Percentiles rank a stretch among this genome's conserved stretches.
These are phyloP conservation scores for Cystofilobasidium macerans DNA, from an alignment of 768 basidiomycete genomes.

Conservation along the genomic window DNA sequence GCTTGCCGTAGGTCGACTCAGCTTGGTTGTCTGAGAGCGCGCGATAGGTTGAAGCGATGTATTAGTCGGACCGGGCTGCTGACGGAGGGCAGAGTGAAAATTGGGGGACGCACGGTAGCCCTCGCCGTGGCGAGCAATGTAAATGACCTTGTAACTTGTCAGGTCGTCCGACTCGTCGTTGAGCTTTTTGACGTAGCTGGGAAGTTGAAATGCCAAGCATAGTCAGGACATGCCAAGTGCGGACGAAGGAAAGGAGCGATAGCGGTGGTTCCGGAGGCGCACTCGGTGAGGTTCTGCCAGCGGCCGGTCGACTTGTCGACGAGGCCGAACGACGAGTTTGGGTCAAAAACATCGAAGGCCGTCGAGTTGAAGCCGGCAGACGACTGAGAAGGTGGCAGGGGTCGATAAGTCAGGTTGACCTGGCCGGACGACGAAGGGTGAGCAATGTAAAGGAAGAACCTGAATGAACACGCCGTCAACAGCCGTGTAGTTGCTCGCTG, in stretches of 20 bases:
- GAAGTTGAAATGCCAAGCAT: neutral
- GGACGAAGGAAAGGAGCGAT: too few relatives aligned
- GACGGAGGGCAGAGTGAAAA: neutral
- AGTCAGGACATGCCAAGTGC: too few relatives aligned
- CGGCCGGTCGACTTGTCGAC: constrained; percentile 20
- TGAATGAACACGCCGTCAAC: constrained; percentile 18
- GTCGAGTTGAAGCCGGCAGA: constrained; percentile 9
- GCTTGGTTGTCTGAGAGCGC: constrained; percentile 24
- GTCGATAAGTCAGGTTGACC: neutral
- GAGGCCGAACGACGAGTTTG: constrained; percentile 6
- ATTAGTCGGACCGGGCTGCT: constrained; percentile 3
- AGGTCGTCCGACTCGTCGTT: constrained; percentile 27
- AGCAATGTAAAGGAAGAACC: neutral
- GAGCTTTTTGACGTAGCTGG: constrained; percentile 24
- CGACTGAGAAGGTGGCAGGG: neutral
- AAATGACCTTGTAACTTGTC: constrained; percentile 34
- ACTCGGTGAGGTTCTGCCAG: constrained; percentile 28
- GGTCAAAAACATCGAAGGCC: constrained; percentile 7
- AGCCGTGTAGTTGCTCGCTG: constrained; percentile 17
- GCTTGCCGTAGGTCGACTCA: constrained; percentile 20
- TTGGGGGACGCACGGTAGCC: constrained; percentile 18
- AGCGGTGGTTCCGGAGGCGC: too few relatives aligned
- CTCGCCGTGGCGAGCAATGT: constrained; percentile 32
- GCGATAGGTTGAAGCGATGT: constrained; percentile 26
- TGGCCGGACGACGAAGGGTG: neutral